Conservation (phyloP, 1,284 basidiomycete species). For the Bjerkandera adusta region DNA sequence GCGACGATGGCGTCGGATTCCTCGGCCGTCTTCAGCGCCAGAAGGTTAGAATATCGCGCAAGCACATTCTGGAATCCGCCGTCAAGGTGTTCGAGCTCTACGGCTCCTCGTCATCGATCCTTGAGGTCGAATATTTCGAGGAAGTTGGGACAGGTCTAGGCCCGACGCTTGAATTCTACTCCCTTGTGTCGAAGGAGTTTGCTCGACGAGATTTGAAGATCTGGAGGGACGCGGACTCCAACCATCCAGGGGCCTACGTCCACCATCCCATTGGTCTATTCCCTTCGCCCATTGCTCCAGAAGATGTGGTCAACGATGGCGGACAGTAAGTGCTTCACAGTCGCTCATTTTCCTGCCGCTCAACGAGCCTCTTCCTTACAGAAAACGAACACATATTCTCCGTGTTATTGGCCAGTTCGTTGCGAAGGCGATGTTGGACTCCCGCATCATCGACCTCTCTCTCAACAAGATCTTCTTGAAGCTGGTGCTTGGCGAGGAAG, state of each 20-base stretch:
- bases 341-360: neutral
- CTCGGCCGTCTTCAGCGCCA: conserved; percentile 91
- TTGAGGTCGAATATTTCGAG: conserved; percentile 99
- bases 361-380: conserved; percentile 28
- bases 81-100: conserved; percentile 98
- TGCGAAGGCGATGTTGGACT: conserved; percentile 97
- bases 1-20: conserved; percentile 90
- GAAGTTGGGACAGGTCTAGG: conserved; percentile 98
- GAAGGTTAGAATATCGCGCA: conserved; percentile 95
- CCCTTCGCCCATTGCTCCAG: conserved; percentile 76
- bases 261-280: conserved; percentile 85
- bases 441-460: conserved; percentile 94
- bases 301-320: conserved; percentile 65
- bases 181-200: conserved; percentile 91
- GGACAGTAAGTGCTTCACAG: conserved; percentile 56
- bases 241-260: conserved; percentile 65
- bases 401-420: conserved; percentile 94
- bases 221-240: conserved; percentile 85
- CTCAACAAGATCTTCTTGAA: conserved; percentile 94
- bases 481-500: conserved; percentile 80
- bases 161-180: conserved; percentile 98
- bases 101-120: conserved; percentile 87
- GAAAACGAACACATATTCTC: conserved; percentile 82
- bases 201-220: conserved; percentile 84
- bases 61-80: conserved; percentile 94